Evolutionary conservation across 2,329 filamentous ascomycete species (phyloP).

Genomic region (Penicillium sumatraense): DNA sequence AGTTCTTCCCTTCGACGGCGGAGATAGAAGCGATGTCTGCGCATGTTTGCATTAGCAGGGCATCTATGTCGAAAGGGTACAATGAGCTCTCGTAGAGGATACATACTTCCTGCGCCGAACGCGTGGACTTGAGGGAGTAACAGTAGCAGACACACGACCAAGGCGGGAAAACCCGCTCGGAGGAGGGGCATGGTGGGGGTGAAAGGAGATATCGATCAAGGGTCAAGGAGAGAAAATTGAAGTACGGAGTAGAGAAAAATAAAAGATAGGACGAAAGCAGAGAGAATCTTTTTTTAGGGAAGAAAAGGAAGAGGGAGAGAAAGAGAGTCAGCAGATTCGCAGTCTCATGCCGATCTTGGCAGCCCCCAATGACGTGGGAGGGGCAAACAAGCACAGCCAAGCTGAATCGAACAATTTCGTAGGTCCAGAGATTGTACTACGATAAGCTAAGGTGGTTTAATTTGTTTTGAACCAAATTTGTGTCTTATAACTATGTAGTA

Average conservation of each 20-base stretch:
- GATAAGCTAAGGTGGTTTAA: too few species aligned
- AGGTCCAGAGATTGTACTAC: too few species aligned
- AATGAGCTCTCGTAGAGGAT: background rate
- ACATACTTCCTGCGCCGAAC: conserved; percentile 52
- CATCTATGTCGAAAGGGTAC: background rate
- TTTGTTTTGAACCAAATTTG: too few species aligned
- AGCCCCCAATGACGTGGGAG: conserved; percentile 18
- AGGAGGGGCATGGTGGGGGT: conserved; percentile 23
- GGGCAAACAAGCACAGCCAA: background rate
- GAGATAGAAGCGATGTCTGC: conserved; percentile 56
- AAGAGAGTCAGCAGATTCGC: background rate
- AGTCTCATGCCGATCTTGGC: conserved; percentile 20
- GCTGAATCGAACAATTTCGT: background rate
- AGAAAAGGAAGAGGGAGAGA: conserved; percentile 1
- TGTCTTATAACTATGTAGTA: too few species aligned
- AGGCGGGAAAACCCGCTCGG: conserved; percentile 33
- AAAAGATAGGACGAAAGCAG: too few species aligned
- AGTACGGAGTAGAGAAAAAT: background rate
- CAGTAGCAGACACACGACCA: conserved; percentile 44
- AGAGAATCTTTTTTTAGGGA: too few species aligned
- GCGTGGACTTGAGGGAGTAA: conserved; percentile 46
- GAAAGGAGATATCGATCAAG: background rate
- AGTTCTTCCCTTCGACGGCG: conserved; percentile 55
- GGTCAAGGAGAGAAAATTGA: background rate
- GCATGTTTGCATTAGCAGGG: conserved; percentile 13